Evolutionary conservation across 176 grass and related monocot genomes (phyloP), one percentile per base, ranked within the genome.

Genomic region (Oryza punctata): DNA sequence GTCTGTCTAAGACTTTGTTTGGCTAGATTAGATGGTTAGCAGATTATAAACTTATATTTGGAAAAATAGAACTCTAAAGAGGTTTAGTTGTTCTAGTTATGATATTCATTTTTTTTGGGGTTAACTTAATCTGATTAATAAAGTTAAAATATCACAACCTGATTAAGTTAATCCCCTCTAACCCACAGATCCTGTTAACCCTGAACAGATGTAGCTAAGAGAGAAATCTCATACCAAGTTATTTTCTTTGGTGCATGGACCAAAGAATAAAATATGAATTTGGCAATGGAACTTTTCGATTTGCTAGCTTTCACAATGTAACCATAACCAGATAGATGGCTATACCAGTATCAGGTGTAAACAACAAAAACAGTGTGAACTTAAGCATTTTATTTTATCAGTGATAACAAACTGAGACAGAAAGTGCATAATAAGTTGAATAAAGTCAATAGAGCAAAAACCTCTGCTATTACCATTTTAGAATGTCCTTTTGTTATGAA

Each of bases 401-500:
- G 67, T 43, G 24, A 59, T 63, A 45, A 43, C 45, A 73, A 33
- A 73, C 6, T 49, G 12, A 50, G 44, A 11, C 25, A 73, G 71
- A 73, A 72, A 73, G 37, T 73, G 47, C 23, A 19, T 75, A 49
- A 19, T 75, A 49, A 18, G 7, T 68, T 59, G 19, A 67, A 57
- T 23, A 65, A 0, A 60, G 14, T 73, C 21, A 25, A 54, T 44
- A 67, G n/a, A 91, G 35, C 30, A 77, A 72, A 87, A 81, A 35
- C 38, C 41, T 72, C 35, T 73, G 27, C 38, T 72, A 37, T 84
- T 94, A 98, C 96, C 91, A 92, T 72, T 33, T 95, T 82, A 85
- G 80, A 46, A 79, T 89, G 86, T 33, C 87, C 86, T 44, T 77
- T 79, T 64, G 95, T 85, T 71, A 98, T 85, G 46, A 98, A 87